Conservation (phyloP, 257 asterid genomes). For the Primulina huaijiensis region DNA sequence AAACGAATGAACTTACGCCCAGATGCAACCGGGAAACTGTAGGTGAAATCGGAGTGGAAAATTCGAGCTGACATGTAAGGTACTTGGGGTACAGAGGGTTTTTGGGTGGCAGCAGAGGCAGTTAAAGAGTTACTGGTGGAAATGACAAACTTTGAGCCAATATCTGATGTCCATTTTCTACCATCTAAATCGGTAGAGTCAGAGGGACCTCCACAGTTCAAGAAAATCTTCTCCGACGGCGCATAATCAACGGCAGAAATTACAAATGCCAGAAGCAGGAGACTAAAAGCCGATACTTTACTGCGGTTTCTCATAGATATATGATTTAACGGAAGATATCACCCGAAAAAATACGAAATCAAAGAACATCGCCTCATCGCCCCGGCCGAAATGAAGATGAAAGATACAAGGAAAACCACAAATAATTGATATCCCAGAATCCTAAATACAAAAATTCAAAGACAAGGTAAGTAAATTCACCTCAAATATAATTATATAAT, state of each 20-base stretch:
- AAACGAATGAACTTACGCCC: constrained; percentile 79
- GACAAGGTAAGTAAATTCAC: too few relatives aligned
- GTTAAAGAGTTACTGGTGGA: constrained; percentile 43
- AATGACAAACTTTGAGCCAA: constrained; percentile 59
- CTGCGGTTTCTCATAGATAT: constrained; percentile 22
- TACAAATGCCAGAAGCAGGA: constrained; percentile 22
- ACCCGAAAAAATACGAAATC: constrained; percentile 13
- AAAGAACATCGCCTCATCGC: not conserved
- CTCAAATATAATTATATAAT: too few relatives aligned
- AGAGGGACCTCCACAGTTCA: constrained; percentile 83
- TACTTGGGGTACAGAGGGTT: constrained; percentile 70
- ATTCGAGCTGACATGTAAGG: constrained; percentile 89
- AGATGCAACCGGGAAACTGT: constrained; percentile 72
- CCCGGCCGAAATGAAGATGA: not conserved
- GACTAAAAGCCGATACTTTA: constrained; percentile 16
- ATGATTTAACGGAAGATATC: not conserved
- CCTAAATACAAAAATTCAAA: not conserved
- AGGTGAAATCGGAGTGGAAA: constrained; percentile 69
- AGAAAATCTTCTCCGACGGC: constrained; percentile 66
- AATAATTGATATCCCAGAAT: not conserved
- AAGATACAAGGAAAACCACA: not conserved
- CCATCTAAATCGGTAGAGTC: constrained; percentile 59
- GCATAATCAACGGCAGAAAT: constrained; percentile 47
- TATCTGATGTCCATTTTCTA: constrained; percentile 73
- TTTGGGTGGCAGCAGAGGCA: constrained; percentile 56